A percentile compares a stretch with the other conserved stretches of the same genome.
phyloP scores from a whole-genome alignment of 345 rosid genomes.

The Hibiscus trionum region DNA sequence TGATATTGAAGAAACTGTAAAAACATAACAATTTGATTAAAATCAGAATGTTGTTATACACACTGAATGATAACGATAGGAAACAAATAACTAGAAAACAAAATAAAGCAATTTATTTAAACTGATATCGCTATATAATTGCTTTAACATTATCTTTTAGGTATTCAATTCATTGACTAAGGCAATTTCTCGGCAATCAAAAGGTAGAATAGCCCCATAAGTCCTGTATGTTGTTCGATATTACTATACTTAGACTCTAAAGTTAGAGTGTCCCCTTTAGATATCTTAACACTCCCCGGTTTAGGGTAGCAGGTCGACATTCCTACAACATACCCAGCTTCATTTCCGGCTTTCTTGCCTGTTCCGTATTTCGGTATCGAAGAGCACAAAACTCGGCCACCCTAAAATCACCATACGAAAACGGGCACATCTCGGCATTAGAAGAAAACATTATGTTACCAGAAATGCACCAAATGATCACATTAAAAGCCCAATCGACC shows the following conservation, averaged over 20 bases:
- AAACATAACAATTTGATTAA: no score
- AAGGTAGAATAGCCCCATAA: conserved; percentile 77
- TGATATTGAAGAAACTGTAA: no score
- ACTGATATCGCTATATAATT: no score
- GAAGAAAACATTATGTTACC: not conserved
- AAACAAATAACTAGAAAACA: no score
- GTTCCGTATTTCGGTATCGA: conserved; percentile 58
- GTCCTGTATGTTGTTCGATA: conserved; percentile 53
- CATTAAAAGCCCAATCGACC: no score
- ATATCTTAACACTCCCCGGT: conserved; percentile 54
- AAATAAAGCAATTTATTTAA: no score
- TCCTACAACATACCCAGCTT: conserved; percentile 80
- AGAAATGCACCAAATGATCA: no score
- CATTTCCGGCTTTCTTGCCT: conserved; percentile 73
- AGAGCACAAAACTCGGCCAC: conserved; percentile 48
- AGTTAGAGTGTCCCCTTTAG: conserved; percentile 46
- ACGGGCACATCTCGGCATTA: not conserved
- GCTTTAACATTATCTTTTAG: no score
- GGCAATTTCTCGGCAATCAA: conserved; percentile 51
- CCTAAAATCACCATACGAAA: conserved; percentile 28
- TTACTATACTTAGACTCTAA: conserved; percentile 60
- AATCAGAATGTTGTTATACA: no score
- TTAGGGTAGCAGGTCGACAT: conserved; percentile 82
- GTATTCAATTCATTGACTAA: not conserved
- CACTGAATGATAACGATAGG: no score